phyloP scores from a whole-genome alignment of 139 green algal genomes.

The Auxenochlorella pyrenoidosa region DNA sequence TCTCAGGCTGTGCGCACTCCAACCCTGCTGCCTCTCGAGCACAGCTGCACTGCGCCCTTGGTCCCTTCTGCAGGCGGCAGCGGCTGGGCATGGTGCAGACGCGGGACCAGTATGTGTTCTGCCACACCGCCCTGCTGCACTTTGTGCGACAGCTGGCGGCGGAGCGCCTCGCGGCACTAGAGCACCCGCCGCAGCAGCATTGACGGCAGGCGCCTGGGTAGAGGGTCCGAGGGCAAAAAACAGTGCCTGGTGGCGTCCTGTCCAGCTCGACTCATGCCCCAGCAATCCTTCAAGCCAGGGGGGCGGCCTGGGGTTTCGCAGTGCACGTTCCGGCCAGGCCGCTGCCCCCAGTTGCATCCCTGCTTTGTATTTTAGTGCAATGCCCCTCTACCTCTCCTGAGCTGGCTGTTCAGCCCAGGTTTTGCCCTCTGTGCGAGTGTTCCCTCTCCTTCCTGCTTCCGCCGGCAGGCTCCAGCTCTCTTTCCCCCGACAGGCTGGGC shows the following conservation, averaged over 20 bases:
- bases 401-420: neutral
- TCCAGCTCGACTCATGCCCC: neutral
- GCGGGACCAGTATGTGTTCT: constrained; percentile 82
- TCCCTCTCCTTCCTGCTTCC: neutral
- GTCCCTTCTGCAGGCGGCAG: constrained; percentile 67
- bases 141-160: constrained; percentile 25
- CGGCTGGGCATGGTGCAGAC: constrained; percentile 93
- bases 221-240: too few species aligned
- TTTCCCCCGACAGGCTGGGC: too few species aligned
- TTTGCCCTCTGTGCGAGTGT: neutral
- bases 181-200: neutral
- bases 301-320: too few species aligned
- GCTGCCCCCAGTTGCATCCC: too few species aligned
- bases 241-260: neutral
- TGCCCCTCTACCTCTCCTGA: too few species aligned
- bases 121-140: constrained; percentile 68
- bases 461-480: neutral
- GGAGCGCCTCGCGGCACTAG: neutral
- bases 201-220: neutral
- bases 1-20: too few species aligned
- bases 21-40: too few species aligned
- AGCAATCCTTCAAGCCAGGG: too few species aligned
- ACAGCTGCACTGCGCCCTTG: too few species aligned
- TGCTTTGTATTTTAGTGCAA: too few species aligned
- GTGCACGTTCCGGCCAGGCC: too few species aligned